phyloP scores from a whole-genome alignment of 257 asterid species.

The Solanum megistacrolobum region DNA sequence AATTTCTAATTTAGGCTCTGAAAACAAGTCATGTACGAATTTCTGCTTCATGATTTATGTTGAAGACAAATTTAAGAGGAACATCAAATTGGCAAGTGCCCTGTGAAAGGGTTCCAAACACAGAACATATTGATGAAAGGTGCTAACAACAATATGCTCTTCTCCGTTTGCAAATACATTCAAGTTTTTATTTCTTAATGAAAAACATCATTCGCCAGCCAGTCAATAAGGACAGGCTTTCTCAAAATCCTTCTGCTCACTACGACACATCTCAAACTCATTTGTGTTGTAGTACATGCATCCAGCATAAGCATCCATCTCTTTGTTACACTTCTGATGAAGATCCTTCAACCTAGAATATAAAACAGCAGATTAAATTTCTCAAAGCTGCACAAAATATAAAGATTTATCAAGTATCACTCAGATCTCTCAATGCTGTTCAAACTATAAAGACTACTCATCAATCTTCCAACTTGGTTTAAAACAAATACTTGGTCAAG shows the following conservation, averaged over 20 bases:
- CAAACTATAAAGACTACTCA: neutral
- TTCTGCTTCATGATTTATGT: neutral
- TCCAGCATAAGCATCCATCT: conserved; percentile 83
- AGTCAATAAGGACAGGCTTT: conserved; percentile 55
- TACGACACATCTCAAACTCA: conserved; percentile 85
- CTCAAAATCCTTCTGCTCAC: conserved; percentile 84
- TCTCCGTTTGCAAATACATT: neutral
- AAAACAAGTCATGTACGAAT: neutral
- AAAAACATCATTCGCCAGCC: neutral
- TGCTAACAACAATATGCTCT: neutral
- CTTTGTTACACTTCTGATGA: conserved; percentile 81
- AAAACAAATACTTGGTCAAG: neutral
- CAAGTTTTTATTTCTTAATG: neutral
- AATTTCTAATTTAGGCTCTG: neutral
- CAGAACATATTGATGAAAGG: neutral
- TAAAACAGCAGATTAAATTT: neutral
- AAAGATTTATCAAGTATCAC: neutral
- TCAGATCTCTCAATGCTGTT: neutral
- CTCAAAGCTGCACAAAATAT: neutral
- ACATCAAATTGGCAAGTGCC: neutral
- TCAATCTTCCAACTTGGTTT: neutral
- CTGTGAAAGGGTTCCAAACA: neutral
- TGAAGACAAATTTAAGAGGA: neutral
- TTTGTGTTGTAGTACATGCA: conserved; percentile 93
- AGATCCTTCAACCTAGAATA: conserved; percentile 67